A percentile compares a stretch with the other conserved stretches of the same genome.
phyloP scores from a whole-genome alignment of 108 stramenopile species.

The Fragilariopsis cylindrus region DNA sequence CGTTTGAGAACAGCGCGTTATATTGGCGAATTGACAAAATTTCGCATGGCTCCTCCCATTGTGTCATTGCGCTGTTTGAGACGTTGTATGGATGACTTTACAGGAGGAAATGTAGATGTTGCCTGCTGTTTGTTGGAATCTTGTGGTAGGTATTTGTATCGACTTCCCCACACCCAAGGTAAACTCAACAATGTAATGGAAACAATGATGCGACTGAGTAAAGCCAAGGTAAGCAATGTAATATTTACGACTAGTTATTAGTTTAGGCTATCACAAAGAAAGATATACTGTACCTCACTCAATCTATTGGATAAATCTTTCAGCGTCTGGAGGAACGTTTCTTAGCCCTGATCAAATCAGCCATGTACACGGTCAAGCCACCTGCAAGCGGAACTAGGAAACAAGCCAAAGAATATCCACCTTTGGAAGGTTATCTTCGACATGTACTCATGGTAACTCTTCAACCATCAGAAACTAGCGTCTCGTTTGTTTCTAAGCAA shows the following conservation, averaged over 20 bases:
- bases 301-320: neutral
- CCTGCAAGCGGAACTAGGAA: conserved; percentile 57
- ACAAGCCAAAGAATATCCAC: conserved; percentile 67
- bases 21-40: conserved; percentile 94
- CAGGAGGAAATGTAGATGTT: conserved; percentile 85
- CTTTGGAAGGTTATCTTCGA: conserved; percentile 83
- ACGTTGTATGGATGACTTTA: conserved; percentile 89
- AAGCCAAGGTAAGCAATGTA: conserved; percentile 66
- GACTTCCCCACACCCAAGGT: conserved; percentile 68
- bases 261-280: neutral
- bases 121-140: conserved; percentile 87
- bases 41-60: conserved; percentile 91
- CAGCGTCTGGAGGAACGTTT: conserved; percentile 80
- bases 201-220: conserved; percentile 83
- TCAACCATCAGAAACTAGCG: conserved; percentile 53
- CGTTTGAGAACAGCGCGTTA: conserved; percentile 83
- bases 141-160: conserved; percentile 89
- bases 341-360: conserved; percentile 79
- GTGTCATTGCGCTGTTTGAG: conserved; percentile 82
- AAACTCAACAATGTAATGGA: conserved; percentile 76
- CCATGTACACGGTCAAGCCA: conserved; percentile 83
- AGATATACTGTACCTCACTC: neutral
- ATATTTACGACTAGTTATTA: neutral
- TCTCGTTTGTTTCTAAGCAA: conserved; percentile 83
- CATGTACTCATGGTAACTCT: conserved; percentile 73